Base-by-base conservation (phyloP, 2,329 filamentous ascomycete species). In the Penicillium brasilianum region DNA sequence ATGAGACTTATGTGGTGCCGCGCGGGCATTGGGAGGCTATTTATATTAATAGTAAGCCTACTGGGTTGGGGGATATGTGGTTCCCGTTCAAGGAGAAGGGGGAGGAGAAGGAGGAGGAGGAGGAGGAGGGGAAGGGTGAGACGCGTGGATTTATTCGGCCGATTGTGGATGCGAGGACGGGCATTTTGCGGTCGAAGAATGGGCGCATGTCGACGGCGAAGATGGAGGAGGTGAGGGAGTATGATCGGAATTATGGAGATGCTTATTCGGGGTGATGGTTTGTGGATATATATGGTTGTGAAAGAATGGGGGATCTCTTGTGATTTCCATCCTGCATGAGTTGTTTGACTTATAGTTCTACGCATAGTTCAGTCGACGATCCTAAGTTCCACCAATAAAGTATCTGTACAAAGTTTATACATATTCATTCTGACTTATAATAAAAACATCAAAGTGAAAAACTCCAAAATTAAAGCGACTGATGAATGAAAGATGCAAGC, bases 1-100 rank as follows among this genome's bases (percentile, higher is more conserved):
- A 83, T 63, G 81, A 83, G 71, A 72, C 76, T 3, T 82, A 78
- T 67, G 70, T 75, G 51, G 76, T 74, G 4, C 76, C 77, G 3
- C 67, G 59, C 43, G 72, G 75, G 1, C 65, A 74, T 16, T 82
- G 78, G 76, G 80, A 83, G 73, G 77, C 69, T 28, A 76, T 82
- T 46, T 81, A 80, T 63, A 65, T 76, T 16, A 80, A 82, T 54
- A 71, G 66, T 22, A 70, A 77, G 59, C 72, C 72, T 0, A 72
- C 68, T 1, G 71, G 76, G 6, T 64, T 81, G 22, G 51, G 36
- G 9, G 51, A 54, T 54, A 54, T 36, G 2, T 54, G 51, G 51
- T 54, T 54, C 8, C 20, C 13, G 37, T 22, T 30, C 4, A 13
- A 37, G 36, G 36, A 43, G 9, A 28, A 41, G 32, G 22, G 28